phyloP scores from a whole-genome alignment of 768 basidiomycete genomes.

The Boletus pseudopeckii region DNA sequence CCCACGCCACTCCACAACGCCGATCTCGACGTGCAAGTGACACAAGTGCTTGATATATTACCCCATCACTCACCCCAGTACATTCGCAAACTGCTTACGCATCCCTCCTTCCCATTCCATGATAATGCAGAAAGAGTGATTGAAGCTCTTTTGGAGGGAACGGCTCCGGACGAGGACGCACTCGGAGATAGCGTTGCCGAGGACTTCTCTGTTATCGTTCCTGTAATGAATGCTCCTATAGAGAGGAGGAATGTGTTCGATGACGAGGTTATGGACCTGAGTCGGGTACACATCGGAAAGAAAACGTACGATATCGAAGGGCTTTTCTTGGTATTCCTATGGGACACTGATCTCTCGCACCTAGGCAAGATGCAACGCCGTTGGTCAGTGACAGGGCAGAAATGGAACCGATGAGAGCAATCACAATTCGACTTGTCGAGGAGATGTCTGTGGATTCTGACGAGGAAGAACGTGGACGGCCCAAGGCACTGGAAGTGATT shows the following conservation, averaged over 20 bases:
- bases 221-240: conserved; percentile 20
- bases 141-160: conserved; percentile 72
- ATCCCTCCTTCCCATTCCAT: conserved; percentile 45
- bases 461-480: conserved; percentile 45
- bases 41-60: conserved; percentile 74
- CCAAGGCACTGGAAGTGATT: conserved; percentile 23
- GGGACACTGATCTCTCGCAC: conserved; percentile 1
- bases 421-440: conserved; percentile 76
- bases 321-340: not conserved
- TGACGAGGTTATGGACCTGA: conserved; percentile 63
- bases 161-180: conserved; percentile 44
- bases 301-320: conserved; percentile 43
- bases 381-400: conserved; percentile 54
- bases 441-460: conserved; percentile 62
- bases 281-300: conserved; percentile 60
- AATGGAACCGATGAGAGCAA: conserved; percentile 76
- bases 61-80: conserved; percentile 58
- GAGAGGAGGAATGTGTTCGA: conserved; percentile 76
- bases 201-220: not conserved
- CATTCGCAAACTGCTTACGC: conserved; percentile 53
- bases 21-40: conserved; percentile 54
- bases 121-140: conserved; percentile 61
- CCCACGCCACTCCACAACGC: conserved; percentile 28
- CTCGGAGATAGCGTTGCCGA: conserved; percentile 16
- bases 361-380: conserved; percentile 43